Conservation (phyloP, 176 grass and related monocot species). For the Rhynchospora breviuscula region DNA sequence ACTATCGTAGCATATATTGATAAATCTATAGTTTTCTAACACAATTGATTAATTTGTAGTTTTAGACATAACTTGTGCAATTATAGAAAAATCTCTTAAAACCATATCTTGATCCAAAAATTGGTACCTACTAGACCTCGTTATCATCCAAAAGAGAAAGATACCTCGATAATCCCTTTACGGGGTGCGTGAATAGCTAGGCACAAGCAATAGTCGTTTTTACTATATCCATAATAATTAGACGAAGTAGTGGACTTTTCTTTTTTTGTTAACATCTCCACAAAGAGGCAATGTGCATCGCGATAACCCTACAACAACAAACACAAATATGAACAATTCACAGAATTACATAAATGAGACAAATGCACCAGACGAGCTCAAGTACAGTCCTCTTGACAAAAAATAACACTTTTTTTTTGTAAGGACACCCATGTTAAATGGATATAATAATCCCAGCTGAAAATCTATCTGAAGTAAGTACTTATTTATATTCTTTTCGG, state of each 20-base stretch:
- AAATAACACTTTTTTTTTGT: not conserved
- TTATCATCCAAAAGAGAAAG: not conserved
- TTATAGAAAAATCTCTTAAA: not conserved
- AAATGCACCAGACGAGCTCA: not conserved
- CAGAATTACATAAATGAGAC: not conserved
- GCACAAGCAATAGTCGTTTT: constrained; percentile 89
- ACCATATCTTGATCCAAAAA: not conserved
- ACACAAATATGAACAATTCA: not conserved
- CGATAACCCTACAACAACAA: constrained; percentile 66
- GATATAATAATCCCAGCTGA: not conserved
- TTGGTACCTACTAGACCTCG: not conserved
- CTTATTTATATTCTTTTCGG: too few relatives aligned
- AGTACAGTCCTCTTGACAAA: not conserved
- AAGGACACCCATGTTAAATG: not conserved
- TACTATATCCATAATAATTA: constrained; percentile 42
- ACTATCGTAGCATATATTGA: not conserved
- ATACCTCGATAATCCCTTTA: constrained; percentile 94
- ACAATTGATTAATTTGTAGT: not conserved
- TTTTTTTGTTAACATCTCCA: constrained; percentile 75
- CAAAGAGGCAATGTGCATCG: constrained; percentile 88
- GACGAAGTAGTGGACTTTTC: constrained; percentile 54
- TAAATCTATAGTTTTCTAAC: not conserved
- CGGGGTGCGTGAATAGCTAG: constrained; percentile 93
- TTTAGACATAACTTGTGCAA: not conserved
- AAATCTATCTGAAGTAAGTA: not conserved